Evolutionary conservation across 129 eudicot genomes (phyloP), one percentile per base, ranked within the genome.

Genomic region (Flaveria robusta): DNA sequence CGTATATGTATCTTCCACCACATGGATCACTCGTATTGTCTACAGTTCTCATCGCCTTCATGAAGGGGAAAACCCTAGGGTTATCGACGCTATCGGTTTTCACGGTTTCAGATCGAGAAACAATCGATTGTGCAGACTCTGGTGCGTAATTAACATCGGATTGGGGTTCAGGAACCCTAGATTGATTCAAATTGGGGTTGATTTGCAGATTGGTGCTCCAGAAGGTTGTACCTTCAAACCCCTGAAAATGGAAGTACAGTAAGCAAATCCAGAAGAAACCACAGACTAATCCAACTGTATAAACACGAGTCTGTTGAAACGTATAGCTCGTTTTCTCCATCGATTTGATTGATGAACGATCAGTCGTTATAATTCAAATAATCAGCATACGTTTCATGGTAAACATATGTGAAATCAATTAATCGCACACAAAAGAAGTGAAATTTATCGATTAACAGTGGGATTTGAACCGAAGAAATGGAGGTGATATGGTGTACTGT

Each of bases 21-120:
- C 98, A 94, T 13, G 98, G 92, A 80, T 93, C 97, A 34, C 91
- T 88, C 82, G 84, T 85, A 29, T 93, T 87, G 49, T 87, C 97
- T 15, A 50, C 76, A 3, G 91, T 88, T 71, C 80, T 85, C 85
- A 90, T 80, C 1, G 97, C 92, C 81, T 76, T 90, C 85, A 84
- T 74, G 27, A 89, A 90, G 0, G 89, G 89, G 74, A 79, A 92
- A 43, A 31, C 41, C 60, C 79, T 55, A 14, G 50, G 18, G 31
- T 8, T 2, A 51, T n/a, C 58, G 22, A 5, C 5, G 58, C 39
- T 19, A 5, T 73, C 77, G 3, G 60, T 46, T 70, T 82, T 80
- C 18, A 27, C 22, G 42, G 68, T 72, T n/a, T 63, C 63, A 4
- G 76, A 18, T 18, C 7, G 43, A 31, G 74, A 50, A 47, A 12